Conservation (phyloP, 768 basidiomycete species). For the Gymnopilus dilepis region DNA sequence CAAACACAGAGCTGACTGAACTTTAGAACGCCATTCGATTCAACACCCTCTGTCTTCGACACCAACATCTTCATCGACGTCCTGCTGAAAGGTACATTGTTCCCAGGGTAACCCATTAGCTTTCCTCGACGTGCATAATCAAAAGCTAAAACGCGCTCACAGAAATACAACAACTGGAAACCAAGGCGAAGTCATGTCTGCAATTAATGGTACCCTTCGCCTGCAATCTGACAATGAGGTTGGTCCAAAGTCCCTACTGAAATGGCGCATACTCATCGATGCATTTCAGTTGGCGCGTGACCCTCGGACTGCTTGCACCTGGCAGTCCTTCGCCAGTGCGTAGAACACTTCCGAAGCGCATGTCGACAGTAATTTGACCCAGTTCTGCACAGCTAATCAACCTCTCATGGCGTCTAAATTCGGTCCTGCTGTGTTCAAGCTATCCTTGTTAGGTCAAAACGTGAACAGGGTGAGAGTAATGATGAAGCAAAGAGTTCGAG, state of each 20-base stretch:
- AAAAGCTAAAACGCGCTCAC: no score
- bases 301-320: slow-evolving; percentile 48
- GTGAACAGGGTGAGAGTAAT: slow-evolving; percentile 7
- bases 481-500: no score
- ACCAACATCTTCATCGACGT: slow-evolving; percentile 44
- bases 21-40: slow-evolving; percentile 39
- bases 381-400: slow-evolving; percentile 32
- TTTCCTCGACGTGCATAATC: no score
- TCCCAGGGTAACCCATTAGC: slow-evolving; percentile 40
- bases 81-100: slow-evolving; percentile 44
- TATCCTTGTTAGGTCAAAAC: slow-evolving; percentile 48
- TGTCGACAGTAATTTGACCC: background rate
- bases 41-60: slow-evolving; percentile 48
- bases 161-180: slow-evolving; percentile 37
- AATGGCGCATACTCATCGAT: background rate
- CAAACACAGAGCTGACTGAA: background rate
- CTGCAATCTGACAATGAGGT: slow-evolving; percentile 46
- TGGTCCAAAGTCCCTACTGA: slow-evolving; percentile 9
- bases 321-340: slow-evolving; percentile 47
- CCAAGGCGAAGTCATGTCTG: slow-evolving; percentile 43
- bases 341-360: background rate
- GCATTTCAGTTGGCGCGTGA: slow-evolving; percentile 37
- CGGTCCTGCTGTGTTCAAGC: slow-evolving; percentile 47
- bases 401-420: slow-evolving; percentile 35
- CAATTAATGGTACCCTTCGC: slow-evolving; percentile 45